Evolutionary conservation across 2,329 filamentous ascomycete genomes (phyloP), one percentile per base, ranked within the genome.

Genomic region (Mycogone perniciosa): DNA sequence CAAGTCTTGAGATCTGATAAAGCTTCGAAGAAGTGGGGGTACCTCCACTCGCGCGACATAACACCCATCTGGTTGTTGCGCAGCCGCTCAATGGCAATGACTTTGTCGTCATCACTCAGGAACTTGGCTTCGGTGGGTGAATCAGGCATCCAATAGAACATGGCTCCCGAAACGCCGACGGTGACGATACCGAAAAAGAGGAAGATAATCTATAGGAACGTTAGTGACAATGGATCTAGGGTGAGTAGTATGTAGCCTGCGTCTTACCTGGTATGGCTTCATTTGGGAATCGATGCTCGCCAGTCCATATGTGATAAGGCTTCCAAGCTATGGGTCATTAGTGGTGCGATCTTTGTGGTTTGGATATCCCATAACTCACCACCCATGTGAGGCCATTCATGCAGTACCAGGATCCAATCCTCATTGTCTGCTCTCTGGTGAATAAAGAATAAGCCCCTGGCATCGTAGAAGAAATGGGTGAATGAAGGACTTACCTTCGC

Each of bases 361-460:
- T 5, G 2, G 3, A 44, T 8, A 2, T 10, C 8, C 20, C 4
- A 33, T 3, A 29, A 58, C 67, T 33, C 35, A 73, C 71, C 56
- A 81, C 79, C 59, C 76, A 78, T 4, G 77, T 79, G 4, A 82
- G 62, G 2, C 80, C 80, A 48, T 82, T 79, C 75, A 81, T 83
- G 20, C 73, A 75, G 57, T 82, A 82, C 80, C 80, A 84, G 2
- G 73, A 72, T 7, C 76, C 75, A 9, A 79, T 76, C 3, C 80
- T 67, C 45, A 77, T 62, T 0, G 80, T 81, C 61, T 84, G 80
- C 57, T 84, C 80, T 48, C 66, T 68, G 44, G 31, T 26, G 10
- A 42, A 29, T 5, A 30, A 35, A 48, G 39, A n/a, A 0, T 11
- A 31, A 29, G 31, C 13, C 50, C 20, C 46, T n/a, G 26, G 7